A percentile compares a stretch with the other conserved stretches of the same genome.
These are phyloP conservation scores for Verticillium dahliae DNA, from an alignment of 2,329 filamentous ascomycete genomes.

Conservation along the genomic window DNA sequence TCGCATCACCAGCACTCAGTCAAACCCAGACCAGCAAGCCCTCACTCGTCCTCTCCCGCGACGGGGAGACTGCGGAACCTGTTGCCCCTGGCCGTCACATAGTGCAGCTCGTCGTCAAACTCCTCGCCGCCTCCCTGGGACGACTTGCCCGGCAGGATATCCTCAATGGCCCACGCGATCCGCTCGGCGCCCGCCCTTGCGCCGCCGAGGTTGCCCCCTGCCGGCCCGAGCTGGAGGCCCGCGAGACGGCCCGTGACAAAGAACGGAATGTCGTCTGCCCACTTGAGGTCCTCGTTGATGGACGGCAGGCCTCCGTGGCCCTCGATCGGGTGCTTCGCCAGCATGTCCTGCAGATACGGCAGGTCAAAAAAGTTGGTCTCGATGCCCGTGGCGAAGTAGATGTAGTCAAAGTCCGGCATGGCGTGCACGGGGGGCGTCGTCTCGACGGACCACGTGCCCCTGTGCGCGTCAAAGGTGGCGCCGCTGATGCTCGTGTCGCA, in stretches of 20 bases:
- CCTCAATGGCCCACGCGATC: slow-evolving; percentile 63
- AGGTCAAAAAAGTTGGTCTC: slow-evolving; percentile 55
- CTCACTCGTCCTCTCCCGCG: slow-evolving; percentile 6
- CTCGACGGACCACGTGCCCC: slow-evolving; percentile 34
- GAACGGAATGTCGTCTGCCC: slow-evolving; percentile 64
- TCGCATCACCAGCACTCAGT: not conserved
- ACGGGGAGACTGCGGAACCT: slow-evolving; percentile 5
- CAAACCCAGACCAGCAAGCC: not conserved
- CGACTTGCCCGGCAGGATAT: slow-evolving; percentile 32
- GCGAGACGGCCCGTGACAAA: slow-evolving; percentile 66
- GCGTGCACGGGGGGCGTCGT: slow-evolving; percentile 44
- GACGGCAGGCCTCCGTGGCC: slow-evolving; percentile 63
- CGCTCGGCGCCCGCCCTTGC: slow-evolving; percentile 67
- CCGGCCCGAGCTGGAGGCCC: slow-evolving; percentile 62
- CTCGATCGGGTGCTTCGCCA: slow-evolving; percentile 53
- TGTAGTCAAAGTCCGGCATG: slow-evolving; percentile 57
- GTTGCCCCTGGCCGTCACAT: slow-evolving; percentile 10
- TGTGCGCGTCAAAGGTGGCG: slow-evolving; percentile 40
- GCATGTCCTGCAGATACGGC: slow-evolving; percentile 54
- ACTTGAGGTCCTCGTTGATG: slow-evolving; percentile 70
- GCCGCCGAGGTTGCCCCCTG: slow-evolving; percentile 67
- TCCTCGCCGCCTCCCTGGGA: not conserved
- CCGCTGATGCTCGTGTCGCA: slow-evolving; percentile 49
- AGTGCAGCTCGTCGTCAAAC: slow-evolving; percentile 7
- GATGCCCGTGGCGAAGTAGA: slow-evolving; percentile 72